Base-by-base conservation (phyloP, 176 grass and related monocot genomes). In the Triticum turgidum region DNA sequence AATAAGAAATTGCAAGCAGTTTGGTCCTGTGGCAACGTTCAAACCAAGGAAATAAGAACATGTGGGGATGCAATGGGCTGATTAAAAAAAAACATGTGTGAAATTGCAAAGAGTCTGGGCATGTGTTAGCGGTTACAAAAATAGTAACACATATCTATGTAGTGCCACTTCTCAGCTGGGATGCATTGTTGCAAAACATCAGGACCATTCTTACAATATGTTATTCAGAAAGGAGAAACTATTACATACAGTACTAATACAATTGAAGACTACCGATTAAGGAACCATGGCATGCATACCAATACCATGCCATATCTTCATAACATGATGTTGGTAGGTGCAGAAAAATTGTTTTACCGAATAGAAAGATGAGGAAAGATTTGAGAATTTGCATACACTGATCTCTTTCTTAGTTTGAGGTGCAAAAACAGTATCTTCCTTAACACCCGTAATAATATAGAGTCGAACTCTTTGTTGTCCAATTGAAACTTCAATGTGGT, bases 401-500 rank as follows among this genome's bases (percentile, higher is more conserved):
- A 98, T 98, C 83, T 98, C 96, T 87, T 98, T 98, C 90, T 98
- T 98, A 58, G 96, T 98, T 86, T 89, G 87, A 89, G 96, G 93
- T 34, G 93, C 93, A 73, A 98, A 98, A 64, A 91, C 59, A 82
- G 93, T 95, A 83, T 95, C 91, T 44, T 88, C 90, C 75, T 90
- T 94, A 87, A 98, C 88, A 71, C 90, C 90, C 17, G 88, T 72
- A 87, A 98, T 92, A 61, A 98, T 98, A 81, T 94, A 98, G 72
- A 95, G 96, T 7, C 96, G 91, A 59, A 98, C 93, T 80, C 76
- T 95, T 89, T 98, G 96, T 80, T 91, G 90, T 18, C 91, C 90
- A 81, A 95, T 91, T 86, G 87, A 90, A 85, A 95, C 91, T 92
- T 98, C 96, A 77, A 98, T 82, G 85, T 85, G 83, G 78, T 98